Base-by-base conservation (phyloP, 2,329 filamentous ascomycete genomes). In the Aspergillus floridensis region DNA sequence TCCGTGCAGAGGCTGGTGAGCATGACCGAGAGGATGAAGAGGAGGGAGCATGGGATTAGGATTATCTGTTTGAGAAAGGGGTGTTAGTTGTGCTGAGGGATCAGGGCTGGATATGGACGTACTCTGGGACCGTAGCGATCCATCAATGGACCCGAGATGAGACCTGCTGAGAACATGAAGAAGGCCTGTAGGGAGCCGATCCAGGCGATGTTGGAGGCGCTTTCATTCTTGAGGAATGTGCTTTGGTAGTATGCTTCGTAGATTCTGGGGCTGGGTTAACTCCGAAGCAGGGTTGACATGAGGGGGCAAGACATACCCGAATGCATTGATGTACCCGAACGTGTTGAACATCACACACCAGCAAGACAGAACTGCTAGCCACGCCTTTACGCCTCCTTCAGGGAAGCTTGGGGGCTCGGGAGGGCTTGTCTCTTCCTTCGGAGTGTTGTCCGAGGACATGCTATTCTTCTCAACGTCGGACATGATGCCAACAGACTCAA, bases 1-100 rank as follows among this genome's bases (percentile, higher is more conserved):
- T 82, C 65, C 0, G 75, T 81, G 56, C 78, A 86, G 59, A 88
- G 71, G 7, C 79, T 82, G 0, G 83, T 79, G 84, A 88, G 86
- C 84, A 88, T 88, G 10, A 88, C 68, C 2, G 84, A 84, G 56
- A 88, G 82, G 19, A 88, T 81, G 21, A 61, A 60, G 1, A 61
- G 24, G 2, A 61, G 16, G 3, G 61, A 60, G 29, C 53, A 58
- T n/a, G 63, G 59, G 35, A 60, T 53, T 4, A 62, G 22, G 26
- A 66, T 60, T 12, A 60, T 47, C 60, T 64, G 48, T 14, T 22
- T 22, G 12, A n/a, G 2, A 29, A 4, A n/a, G 12, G 12, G 22
- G 14, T 6, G 38, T 41, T 5, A 41, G 14, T 4, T 49, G 8
- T 12, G 21, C 21, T 21, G 16, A 19, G 49, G 49, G 14, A 19